phyloP scores from a whole-genome alignment of 2,329 filamentous ascomycete genomes.

The Fusarium armeniacum region DNA sequence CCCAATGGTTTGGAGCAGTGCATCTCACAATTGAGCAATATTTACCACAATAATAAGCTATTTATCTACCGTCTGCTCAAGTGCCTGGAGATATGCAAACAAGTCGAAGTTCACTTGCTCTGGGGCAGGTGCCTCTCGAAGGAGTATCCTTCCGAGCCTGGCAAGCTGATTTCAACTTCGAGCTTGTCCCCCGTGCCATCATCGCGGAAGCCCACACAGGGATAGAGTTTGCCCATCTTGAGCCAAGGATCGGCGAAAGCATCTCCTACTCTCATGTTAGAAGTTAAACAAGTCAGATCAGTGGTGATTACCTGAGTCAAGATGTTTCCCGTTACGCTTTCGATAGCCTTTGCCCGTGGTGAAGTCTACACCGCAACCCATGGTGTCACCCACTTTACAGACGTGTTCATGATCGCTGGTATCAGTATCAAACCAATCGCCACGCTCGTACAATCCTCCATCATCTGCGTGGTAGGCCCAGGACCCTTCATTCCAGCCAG shows the following conservation, averaged over 20 bases:
- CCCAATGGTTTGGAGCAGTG: no score
- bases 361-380: neutral
- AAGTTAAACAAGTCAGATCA: rapidly evolving
- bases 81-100: no score
- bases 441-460: neutral
- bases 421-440: no score
- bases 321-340: neutral
- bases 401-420: rapidly evolving
- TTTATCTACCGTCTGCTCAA: no score
- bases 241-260: neutral
- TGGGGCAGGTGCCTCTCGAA: neutral
- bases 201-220: neutral
- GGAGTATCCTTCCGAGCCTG: rapidly evolving
- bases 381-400: neutral
- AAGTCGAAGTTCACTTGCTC: neutral
- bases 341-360: neutral
- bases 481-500: neutral
- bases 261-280: neutral
- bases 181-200: neutral
- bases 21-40: no score
- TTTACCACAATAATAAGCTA: no score
- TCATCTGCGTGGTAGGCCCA: neutral
- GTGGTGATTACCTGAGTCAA: neutral
- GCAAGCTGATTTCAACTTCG: neutral
- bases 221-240: neutral